Evolutionary conservation across 1,139 yeast species (phyloP).

Genomic region (Taphrina confusa): DNA sequence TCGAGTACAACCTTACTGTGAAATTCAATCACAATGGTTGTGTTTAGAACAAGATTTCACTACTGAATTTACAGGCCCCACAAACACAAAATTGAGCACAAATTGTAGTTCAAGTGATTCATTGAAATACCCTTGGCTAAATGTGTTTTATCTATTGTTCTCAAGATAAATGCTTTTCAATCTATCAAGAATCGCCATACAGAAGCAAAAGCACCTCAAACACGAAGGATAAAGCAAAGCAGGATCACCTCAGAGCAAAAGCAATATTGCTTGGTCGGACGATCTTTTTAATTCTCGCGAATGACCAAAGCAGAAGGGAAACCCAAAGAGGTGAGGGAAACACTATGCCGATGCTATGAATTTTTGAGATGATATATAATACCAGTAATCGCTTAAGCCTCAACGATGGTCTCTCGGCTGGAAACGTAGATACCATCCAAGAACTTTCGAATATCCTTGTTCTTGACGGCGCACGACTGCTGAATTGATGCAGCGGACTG

Average conservation of each 20-base stretch:
- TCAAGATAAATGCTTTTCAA: too few relatives aligned
- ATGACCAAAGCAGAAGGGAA: conserved; percentile 22
- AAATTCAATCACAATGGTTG: too few relatives aligned
- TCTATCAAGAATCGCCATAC: too few relatives aligned
- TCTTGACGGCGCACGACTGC: conserved; percentile 98
- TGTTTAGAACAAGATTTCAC: too few relatives aligned
- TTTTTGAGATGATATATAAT: background rate
- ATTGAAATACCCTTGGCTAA: too few relatives aligned
- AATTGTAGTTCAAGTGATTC: too few relatives aligned
- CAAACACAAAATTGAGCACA: too few relatives aligned
- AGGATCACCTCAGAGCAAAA: background rate
- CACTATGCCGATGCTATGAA: conserved; percentile 28
- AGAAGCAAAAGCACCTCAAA: too few relatives aligned
- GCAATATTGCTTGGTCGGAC: conserved; percentile 25
- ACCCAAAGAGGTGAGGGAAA: conserved; percentile 2
- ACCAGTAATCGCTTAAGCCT: conserved; percentile 44
- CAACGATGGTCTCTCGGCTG: conserved; percentile 86
- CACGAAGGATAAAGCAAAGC: background rate
- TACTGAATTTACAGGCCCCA: too few relatives aligned
- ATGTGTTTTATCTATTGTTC: too few relatives aligned
- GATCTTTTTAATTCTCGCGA: conserved; percentile 21
- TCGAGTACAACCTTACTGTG: too few relatives aligned
- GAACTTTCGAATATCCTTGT: conserved; percentile 99
- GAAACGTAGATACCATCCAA: conserved; percentile 98
- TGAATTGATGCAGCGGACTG: conserved; percentile 98